Evolutionary conservation across 1,284 basidiomycete genomes (phyloP), one percentile per base, ranked within the genome.

Genomic region (Cutaneotrichosporon mucoides): DNA sequence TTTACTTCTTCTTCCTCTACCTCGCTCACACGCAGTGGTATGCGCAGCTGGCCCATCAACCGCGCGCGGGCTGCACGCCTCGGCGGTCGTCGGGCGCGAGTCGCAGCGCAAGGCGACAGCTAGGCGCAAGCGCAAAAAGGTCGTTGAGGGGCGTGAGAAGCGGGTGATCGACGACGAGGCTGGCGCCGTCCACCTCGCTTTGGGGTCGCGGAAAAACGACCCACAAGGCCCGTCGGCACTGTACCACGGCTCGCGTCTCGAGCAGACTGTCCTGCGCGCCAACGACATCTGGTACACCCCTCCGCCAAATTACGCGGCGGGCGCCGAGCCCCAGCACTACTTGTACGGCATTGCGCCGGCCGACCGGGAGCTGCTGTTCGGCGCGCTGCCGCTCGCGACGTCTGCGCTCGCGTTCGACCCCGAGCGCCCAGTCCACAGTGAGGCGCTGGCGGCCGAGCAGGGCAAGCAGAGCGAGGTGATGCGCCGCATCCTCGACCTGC

Each of bases 401-500:
- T 57, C 72, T 7, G 68, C 68, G 33, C 64, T 74, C 10, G 54
- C 62, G 34, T 69, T 57, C 12, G 64, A 70, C 37, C 58, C 65
- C 13, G 61, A 66, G 33, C 53, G 60, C 4, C 58, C 54, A 0
- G 56, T 56, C 7, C 35, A 46, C 13, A 43, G 34, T 33, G 58
- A 49, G 10, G 61, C 56, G 5, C 55, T 34, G 4, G 64, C 59
- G 5, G 55, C 41, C 24, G 76, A 74, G 50, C 87, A 90, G 71
- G 57, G 81, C 41, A 68, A 71, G 64, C 92, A 89, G 76, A 83
- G 83, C 9, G 84, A 84, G 60, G 76, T 81, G 64, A 82, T 96
- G 60, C 84, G 87, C 40, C 82, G 84, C 62, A 79, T 93, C 42
- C 79, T 92, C 50, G 93, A 96, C 77, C 79, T 98, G 68, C 81